Evolutionary conservation across 768 basidiomycete genomes (phyloP), one percentile per base, ranked within the genome.

Genomic region (Terana coerulea): DNA sequence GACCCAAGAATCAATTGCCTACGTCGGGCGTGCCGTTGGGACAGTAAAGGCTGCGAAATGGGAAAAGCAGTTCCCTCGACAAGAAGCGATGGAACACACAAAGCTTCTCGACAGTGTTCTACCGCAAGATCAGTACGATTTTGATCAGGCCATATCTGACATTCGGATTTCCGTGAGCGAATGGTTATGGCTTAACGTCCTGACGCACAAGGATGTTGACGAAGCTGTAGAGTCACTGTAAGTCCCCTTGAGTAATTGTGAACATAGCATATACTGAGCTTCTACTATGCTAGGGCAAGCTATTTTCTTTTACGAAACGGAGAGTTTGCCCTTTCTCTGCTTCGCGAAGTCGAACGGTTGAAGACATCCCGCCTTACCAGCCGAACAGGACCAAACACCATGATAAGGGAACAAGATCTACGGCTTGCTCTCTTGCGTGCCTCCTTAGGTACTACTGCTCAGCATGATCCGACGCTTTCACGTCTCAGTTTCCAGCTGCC

Each of bases 161-260:
- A 89, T 94, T 31, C 73, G 92, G 52, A 85, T 78, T 1, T 84
- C 86, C 51, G 80, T 95, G 45, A 88, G 91, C 63, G 94, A 97
- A 73, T 97, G 93, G 92, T 73, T 97, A 1, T 97, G 93, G 94
- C 67, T 83, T 21, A 91, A 94, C 61, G 86, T 95, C 31, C 72
- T 97, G 46, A 95, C 91, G 2, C 77, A 78, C 60, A 79, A 81
- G 58, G 91, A 93, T 55, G 86, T 95, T 0, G 84, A 88, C 56
- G 86, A 87, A 21, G 86, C 92, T 0, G 81, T 95, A 17, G 83
- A 93, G 59, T 88, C 90, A 11, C 64, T 95, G 92, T 93, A 67
- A 64, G 89, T 69, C 0, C 19, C 36, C 5, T 39, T 22, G 21
- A 47, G 21, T 49, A 14, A 3, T 33, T 30, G 10, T 10, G 49